A percentile compares a stretch with the other conserved stretches of the same genome.
These are phyloP conservation scores for Colletotrichum sp. DNA, from an alignment of 2,329 filamentous ascomycete genomes.

Conservation along the genomic window DNA sequence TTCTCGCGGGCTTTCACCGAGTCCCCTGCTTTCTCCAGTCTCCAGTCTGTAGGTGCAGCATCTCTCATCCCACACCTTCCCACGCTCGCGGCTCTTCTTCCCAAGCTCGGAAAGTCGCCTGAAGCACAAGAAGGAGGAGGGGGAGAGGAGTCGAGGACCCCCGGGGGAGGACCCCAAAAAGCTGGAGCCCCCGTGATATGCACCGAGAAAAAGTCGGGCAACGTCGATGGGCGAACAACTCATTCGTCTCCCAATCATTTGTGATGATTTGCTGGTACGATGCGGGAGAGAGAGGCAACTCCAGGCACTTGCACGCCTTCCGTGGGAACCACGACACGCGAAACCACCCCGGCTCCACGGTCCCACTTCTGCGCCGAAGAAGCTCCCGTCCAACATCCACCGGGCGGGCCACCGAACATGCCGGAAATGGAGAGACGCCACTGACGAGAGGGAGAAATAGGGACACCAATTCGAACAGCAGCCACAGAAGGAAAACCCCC, in stretches of 20 bases:
- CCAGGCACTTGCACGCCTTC: background rate
- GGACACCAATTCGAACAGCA: background rate
- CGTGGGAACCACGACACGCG: background rate
- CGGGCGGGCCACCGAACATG: conserved; percentile 19
- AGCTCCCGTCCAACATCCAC: conserved; percentile 15
- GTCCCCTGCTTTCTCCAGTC: background rate
- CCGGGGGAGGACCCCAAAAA: background rate
- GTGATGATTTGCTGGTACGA: background rate
- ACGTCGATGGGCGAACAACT: background rate
- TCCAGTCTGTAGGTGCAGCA: background rate
- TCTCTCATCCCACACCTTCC: background rate
- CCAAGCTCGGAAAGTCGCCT: background rate
- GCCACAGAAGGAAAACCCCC: background rate
- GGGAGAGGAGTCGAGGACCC: background rate
- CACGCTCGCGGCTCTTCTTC: background rate
- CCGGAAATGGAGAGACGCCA: conserved; percentile 14
- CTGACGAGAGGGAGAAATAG: background rate
- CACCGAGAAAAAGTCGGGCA: background rate
- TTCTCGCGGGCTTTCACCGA: conserved; percentile 1
- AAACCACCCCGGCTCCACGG: conserved; percentile 13
- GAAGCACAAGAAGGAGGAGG: background rate
- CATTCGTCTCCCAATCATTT: background rate
- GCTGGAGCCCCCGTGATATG: background rate
- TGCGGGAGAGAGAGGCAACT: background rate
- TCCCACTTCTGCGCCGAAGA: conserved; percentile 21